Conservation (phyloP, 805 yeast species). For the Candida tibetensis region DNA sequence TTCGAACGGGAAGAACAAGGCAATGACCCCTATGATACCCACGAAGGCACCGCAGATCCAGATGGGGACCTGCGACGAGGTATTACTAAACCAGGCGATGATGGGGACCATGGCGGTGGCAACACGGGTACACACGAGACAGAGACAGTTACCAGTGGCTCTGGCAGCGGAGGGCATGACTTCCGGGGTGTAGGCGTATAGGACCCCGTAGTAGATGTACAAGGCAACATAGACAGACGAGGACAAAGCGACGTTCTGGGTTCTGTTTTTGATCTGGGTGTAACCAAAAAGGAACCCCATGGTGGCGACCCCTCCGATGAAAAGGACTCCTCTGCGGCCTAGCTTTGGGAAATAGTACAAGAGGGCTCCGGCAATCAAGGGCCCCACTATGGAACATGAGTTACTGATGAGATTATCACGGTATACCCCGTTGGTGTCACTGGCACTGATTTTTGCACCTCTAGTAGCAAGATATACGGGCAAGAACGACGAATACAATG, state of each 20-base stretch:
- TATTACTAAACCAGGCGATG: conserved; percentile 31
- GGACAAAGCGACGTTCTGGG: conserved; percentile 18
- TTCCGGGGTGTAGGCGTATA: conserved; percentile 37
- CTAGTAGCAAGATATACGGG: conserved; percentile 38
- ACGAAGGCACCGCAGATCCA: conserved; percentile 37
- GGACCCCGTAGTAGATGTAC: conserved; percentile 25
- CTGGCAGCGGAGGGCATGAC: conserved; percentile 35
- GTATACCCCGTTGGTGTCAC: conserved; percentile 38
- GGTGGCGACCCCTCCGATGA: conserved; percentile 17
- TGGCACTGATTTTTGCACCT: conserved; percentile 47
- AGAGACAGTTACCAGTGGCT: conserved; percentile 36
- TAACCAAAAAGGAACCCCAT: conserved; percentile 23
- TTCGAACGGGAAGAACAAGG: conserved; percentile 34
- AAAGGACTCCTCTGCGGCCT: conserved; percentile 19
- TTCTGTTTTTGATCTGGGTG: conserved; percentile 16
- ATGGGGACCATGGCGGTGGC: conserved; percentile 32
- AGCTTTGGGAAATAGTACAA: conserved; percentile 13
- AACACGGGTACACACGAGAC: conserved; percentile 29
- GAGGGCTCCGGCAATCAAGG: conserved; percentile 47
- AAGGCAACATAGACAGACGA: conserved; percentile 17
- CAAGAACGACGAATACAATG: conserved; percentile 52
- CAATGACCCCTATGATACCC: conserved; percentile 29
- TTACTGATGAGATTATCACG: conserved; percentile 49
- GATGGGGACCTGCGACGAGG: conserved; percentile 28
- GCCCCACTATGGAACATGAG: conserved; percentile 50